Evolutionary conservation across 208 protist species (phyloP).

Genomic region (Wallacemonas sp.): DNA sequence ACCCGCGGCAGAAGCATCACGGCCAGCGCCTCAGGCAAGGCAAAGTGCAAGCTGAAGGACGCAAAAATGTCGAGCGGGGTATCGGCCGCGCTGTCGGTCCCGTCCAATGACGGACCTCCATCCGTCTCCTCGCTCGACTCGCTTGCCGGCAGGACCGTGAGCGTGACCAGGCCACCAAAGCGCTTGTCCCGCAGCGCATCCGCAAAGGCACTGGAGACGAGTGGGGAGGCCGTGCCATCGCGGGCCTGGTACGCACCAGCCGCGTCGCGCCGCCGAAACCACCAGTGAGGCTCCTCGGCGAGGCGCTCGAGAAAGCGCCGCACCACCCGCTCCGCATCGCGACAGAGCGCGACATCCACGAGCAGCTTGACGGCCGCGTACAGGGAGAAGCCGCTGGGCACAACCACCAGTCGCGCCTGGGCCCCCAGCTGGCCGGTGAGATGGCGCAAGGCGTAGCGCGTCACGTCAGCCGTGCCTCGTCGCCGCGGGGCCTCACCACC

Average conservation of each 20-base stretch:
- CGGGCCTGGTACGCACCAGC: constrained; percentile 24
- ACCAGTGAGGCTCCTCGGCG: constrained; percentile 67
- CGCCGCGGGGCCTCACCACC: no score
- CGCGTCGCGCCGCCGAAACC: constrained; percentile 37
- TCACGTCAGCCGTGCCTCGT: no score
- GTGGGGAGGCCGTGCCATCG: constrained; percentile 45
- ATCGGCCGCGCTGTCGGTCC: background rate
- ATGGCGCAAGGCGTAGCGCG: background rate
- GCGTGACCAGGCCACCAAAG: constrained; percentile 57
- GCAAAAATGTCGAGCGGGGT: constrained; percentile 64
- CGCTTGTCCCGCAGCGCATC: constrained; percentile 60
- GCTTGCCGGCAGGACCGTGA: constrained; percentile 41
- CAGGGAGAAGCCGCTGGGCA: constrained; percentile 26
- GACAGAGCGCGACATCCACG: constrained; percentile 78
- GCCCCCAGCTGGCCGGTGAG: background rate
- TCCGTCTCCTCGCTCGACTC: background rate
- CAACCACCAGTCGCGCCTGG: background rate
- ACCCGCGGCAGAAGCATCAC: constrained; percentile 55
- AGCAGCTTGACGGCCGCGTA: constrained; percentile 56
- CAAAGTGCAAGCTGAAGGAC: constrained; percentile 68
- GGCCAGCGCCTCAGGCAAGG: constrained; percentile 55
- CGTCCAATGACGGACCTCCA: constrained; percentile 5
- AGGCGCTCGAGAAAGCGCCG: constrained; percentile 69
- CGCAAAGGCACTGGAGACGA: constrained; percentile 52
- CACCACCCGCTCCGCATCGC: constrained; percentile 75